A percentile compares a stretch with the other conserved stretches of the same genome.
Conservation (phyloP, 495 filamentous ascomycete genomes). For the Pseudevernia furfuracea region DNA sequence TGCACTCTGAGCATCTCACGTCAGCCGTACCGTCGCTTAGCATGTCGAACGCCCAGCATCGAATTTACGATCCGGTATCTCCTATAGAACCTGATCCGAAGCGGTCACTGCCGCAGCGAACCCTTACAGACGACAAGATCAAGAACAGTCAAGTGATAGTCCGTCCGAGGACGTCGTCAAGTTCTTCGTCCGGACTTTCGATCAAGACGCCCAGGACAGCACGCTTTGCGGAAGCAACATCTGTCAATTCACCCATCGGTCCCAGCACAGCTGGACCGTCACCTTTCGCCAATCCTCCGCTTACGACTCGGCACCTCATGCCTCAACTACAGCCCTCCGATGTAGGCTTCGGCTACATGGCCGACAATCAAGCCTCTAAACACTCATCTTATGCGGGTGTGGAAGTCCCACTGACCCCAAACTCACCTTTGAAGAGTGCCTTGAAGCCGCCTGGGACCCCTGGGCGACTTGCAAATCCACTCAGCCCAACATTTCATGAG, state of each 20-base stretch:
- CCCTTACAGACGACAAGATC: conserved; percentile 19
- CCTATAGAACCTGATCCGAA: conserved; percentile 18
- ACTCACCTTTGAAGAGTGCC: conserved; percentile 74
- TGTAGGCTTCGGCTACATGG: conserved; percentile 86
- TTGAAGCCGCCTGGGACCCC: conserved; percentile 78
- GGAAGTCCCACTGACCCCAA: conserved; percentile 52
- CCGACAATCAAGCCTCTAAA: conserved; percentile 46
- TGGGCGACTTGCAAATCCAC: conserved; percentile 52
- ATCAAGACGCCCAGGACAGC: conserved; percentile 73
- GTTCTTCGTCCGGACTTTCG: conserved; percentile 49
- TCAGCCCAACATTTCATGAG: conserved; percentile 84
- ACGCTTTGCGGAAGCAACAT: conserved; percentile 84
- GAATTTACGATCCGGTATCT: conserved; percentile 11
- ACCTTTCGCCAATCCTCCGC: conserved; percentile 62
- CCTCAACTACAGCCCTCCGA: conserved; percentile 66
- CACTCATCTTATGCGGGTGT: conserved; percentile 39
- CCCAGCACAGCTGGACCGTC: conserved; percentile 39
- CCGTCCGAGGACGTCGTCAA: conserved; percentile 33
- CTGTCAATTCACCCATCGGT: conserved; percentile 77
- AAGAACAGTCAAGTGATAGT: conserved; percentile 18
- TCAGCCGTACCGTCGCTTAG: conserved; percentile 19
- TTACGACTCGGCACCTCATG: conserved; percentile 47
- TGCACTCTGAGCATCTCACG: conserved; percentile 17
- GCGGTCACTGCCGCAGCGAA: conserved; percentile 1
- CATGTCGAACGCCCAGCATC: conserved; percentile 24